These are phyloP conservation scores for barrel medic (Medicago truncatula) DNA, from an alignment of 306 rosid species.

Conservation along the genomic window DNA sequence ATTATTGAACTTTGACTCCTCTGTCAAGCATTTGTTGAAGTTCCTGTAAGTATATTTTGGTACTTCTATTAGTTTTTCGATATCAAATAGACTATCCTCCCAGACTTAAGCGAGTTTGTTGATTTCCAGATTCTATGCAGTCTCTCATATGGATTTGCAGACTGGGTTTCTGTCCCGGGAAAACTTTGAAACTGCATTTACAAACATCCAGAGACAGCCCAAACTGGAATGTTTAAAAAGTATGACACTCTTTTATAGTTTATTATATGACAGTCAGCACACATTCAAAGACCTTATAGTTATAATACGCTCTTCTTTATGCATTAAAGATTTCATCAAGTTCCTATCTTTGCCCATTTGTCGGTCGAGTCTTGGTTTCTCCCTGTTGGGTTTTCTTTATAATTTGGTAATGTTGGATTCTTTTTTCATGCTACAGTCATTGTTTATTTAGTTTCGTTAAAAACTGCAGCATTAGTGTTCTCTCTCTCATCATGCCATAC, in stretches of 20 bases:
- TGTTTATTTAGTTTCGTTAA: no score
- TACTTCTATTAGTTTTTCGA: constrained; percentile 24
- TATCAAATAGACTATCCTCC: constrained; percentile 14
- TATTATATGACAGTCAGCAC: not conserved
- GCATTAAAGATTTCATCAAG: constrained; percentile 6
- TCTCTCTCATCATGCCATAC: no score
- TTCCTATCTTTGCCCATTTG: not conserved
- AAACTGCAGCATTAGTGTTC: no score
- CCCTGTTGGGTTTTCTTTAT: constrained; percentile 3
- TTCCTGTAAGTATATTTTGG: constrained; percentile 72
- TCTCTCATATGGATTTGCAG: constrained; percentile 76
- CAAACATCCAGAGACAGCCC: constrained; percentile 73
- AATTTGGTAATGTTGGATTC: constrained; percentile 14
- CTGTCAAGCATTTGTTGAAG: constrained; percentile 68
- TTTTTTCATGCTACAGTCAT: no score
- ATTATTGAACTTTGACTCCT: constrained; percentile 58
- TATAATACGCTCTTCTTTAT: constrained; percentile 16
- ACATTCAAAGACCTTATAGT: constrained; percentile 10
- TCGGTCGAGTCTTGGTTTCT: constrained; percentile 13
- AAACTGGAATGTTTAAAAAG: constrained; percentile 83
- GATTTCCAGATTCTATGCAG: constrained; percentile 72
- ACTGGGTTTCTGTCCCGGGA: constrained; percentile 68
- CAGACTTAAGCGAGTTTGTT: constrained; percentile 43
- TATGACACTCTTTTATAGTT: constrained; percentile 37
- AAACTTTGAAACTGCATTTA: constrained; percentile 73